These are phyloP conservation scores for Draba incana DNA, from an alignment of 345 rosid species.

Conservation along the genomic window DNA sequence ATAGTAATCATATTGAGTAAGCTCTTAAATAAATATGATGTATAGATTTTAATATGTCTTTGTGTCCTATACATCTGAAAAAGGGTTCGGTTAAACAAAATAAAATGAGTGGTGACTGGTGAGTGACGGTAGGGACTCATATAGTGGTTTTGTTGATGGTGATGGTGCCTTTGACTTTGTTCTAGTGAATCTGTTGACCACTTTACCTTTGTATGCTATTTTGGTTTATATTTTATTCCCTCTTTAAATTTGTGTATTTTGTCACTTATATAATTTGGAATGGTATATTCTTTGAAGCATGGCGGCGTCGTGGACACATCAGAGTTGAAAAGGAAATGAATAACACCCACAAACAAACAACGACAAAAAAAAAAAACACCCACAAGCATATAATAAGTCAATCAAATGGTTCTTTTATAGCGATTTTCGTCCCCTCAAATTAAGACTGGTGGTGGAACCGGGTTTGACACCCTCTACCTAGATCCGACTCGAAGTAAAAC, in stretches of 20 bases:
- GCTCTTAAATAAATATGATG: constrained; percentile 4
- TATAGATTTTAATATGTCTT: background rate
- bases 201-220: constrained; percentile 17
- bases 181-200: constrained; percentile 38
- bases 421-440: constrained; percentile 18
- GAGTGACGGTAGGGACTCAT: constrained; percentile 36
- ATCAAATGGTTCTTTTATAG: constrained; percentile 13
- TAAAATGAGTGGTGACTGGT: constrained; percentile 24
- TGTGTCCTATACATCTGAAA: constrained; percentile 8
- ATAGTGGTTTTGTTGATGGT: constrained; percentile 44
- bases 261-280: constrained; percentile 31
- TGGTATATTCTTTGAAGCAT: constrained; percentile 36
- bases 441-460: background rate
- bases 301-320: constrained; percentile 39
- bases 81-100: constrained; percentile 19
- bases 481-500: too few relatives aligned
- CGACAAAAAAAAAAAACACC: too few relatives aligned
- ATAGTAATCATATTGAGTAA: background rate
- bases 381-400: constrained; percentile 16
- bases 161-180: constrained; percentile 45
- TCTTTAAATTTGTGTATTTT: constrained; percentile 15
- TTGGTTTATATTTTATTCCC: constrained; percentile 27
- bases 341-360: constrained; percentile 18
- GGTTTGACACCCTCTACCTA: too few relatives aligned
- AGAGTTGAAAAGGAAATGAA: constrained; percentile 13